Conservation (phyloP, 495 filamentous ascomycete species). For the Parachaetomium inaequale region DNA sequence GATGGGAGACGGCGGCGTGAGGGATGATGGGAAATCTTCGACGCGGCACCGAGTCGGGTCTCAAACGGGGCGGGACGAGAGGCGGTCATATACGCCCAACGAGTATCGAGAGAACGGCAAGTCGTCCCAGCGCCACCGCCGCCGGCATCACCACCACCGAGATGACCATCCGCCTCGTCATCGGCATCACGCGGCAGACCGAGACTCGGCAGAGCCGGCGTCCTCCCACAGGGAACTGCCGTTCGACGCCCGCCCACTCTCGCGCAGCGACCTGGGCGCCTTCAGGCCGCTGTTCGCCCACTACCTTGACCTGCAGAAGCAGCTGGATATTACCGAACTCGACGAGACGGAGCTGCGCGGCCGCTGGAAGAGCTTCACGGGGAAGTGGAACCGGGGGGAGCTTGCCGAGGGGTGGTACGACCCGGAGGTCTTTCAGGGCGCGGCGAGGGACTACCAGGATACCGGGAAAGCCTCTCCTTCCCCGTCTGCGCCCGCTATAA, state of each 20-base stretch:
- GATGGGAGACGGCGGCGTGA: conserved; percentile 2
- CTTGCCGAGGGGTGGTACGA: conserved; percentile 94
- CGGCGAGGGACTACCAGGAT: background rate
- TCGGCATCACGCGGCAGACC: conserved; percentile 13
- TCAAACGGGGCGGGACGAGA: background rate
- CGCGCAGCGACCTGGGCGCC: conserved; percentile 57
- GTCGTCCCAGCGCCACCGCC: background rate
- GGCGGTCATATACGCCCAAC: background rate
- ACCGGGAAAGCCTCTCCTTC: background rate
- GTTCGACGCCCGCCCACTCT: conserved; percentile 59
- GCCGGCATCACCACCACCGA: conserved; percentile 16
- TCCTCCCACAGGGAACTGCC: conserved; percentile 51
- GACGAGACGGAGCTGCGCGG: conserved; percentile 68
- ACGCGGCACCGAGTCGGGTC: background rate
- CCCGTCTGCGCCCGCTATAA: background rate
- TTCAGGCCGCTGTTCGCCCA: conserved; percentile 73
- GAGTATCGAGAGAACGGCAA: background rate
- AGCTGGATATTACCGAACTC: conserved; percentile 59
- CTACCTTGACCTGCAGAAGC: conserved; percentile 90
- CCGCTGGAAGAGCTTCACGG: conserved; percentile 88
- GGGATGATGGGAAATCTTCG: background rate
- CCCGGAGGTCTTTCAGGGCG: conserved; percentile 54
- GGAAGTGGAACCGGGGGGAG: conserved; percentile 93
- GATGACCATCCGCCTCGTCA: conserved; percentile 23
- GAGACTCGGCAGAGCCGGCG: background rate